Evolutionary conservation across 1,284 basidiomycete genomes (phyloP), one percentile per base, ranked within the genome.

Genomic region (Phellopilus nigrolimitatus): DNA sequence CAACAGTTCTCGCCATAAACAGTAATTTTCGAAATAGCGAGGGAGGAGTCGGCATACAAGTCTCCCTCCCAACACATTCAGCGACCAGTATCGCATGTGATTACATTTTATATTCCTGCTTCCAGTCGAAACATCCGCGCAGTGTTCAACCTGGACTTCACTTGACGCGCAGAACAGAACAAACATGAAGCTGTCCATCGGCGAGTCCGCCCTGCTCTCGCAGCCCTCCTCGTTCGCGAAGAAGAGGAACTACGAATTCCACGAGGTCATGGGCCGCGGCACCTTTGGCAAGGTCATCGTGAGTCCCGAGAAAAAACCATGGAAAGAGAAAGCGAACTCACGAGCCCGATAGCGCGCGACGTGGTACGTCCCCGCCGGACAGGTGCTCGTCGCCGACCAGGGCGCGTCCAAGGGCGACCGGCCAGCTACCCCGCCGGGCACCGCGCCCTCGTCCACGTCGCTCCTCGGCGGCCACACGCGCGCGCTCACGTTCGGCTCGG

Each of bases 271-370:
- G 2, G 92, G 92, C 3, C 75, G 76, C 31, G 91, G 91, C 2
- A 84, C 88, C 0, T 95, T 93, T 67, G 91, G 91, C 31, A 89
- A 91, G 66, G 91, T 95, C 45, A 75, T 91, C 72, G 74, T 94
- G 71, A 71, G 79, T 47, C 49, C 47, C 47, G 31, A 48, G 13
- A 27, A 30, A 21, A 24, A 33, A 17, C 43, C 24, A 21, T 47
- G n/a, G 13, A 13, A 19, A 28, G 12, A 41, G 19, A n/a, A 22
- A 45, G 6, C 15, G 21, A 21, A 37, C 28, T 7, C 7, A 30
- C 28, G 6, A 6, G 7, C 6, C 12, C 28, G 28, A 4, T 59
- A 87, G 82, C 72, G 70, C 66, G 82, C 84, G 42, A 84, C 80
- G 54, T 88, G 85, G 86, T 72, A 83, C 57, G 82, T 88, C 6